Conservation (phyloP, 176 grass and related monocot genomes). For the Aegilops longissima region DNA sequence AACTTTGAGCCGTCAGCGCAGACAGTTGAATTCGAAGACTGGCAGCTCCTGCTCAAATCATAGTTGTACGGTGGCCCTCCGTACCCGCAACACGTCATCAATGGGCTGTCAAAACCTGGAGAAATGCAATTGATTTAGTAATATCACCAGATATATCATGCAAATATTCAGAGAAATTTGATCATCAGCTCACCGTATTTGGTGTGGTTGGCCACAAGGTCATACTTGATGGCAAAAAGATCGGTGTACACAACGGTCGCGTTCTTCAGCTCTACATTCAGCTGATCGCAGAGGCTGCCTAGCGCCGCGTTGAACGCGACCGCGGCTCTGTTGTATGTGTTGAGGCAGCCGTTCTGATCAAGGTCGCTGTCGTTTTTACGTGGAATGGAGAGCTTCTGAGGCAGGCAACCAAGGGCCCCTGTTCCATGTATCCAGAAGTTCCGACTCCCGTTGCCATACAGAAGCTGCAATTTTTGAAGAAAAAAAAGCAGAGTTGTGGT, state of each 20-base stretch:
- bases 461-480: conserved; percentile 38
- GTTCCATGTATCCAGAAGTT: conserved; percentile 86
- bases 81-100: conserved; percentile 59
- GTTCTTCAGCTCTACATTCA: conserved; percentile 51
- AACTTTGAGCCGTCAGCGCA: conserved; percentile 44
- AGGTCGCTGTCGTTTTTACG: conserved; percentile 52
- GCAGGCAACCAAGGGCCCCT: conserved; percentile 77
- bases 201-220: conserved; percentile 67
- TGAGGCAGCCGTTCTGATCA: conserved; percentile 71
- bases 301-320: conserved; percentile 62
- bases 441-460: conserved; percentile 56
- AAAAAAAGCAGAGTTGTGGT: neutral
- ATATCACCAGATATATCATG: neutral
- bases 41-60: conserved; percentile 34
- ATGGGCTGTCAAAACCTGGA: too few relatives aligned
- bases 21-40: conserved; percentile 12
- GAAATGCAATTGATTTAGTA: neutral
- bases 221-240: conserved; percentile 75
- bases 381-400: conserved; percentile 72
- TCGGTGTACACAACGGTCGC: conserved; percentile 72
- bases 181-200: conserved; percentile 53
- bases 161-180: neutral
- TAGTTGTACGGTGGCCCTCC: conserved; percentile 75
- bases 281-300: conserved; percentile 48
- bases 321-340: conserved; percentile 69